Evolutionary conservation across 1,139 yeast genomes (phyloP), one percentile per base, ranked within the genome.

Genomic region (Taphrina pruni): DNA sequence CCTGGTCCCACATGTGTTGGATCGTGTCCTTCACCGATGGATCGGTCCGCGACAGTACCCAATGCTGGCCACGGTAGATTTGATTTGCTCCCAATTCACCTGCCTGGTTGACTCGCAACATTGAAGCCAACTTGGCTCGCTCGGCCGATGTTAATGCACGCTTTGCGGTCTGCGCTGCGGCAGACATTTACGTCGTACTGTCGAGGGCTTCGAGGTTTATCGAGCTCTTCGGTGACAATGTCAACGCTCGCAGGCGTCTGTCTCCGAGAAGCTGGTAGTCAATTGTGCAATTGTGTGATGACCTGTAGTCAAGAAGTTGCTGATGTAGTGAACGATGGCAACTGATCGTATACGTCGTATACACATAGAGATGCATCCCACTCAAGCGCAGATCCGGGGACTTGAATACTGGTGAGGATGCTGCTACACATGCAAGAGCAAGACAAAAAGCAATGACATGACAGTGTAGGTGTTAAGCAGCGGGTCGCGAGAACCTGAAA

Each of bases 1-100:
- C 99, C 78, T 94, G 98, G 57, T 92, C 97, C 98, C 99, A 93
- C 99, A 94, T 94, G 77, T 94, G 98, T 75, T 87, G 85, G 75
- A 94, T 82, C 12, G 92, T 82, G 8, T 83, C 83, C 17, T 88
- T 90, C 2, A 96, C 90, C 72, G 85, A 73, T 9, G 83, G 83
- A 64, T 73, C 83, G 72, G 87, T 88, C 71, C 83, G 83, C 14
- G 90, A 86, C 69, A 94, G 82, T 1, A 93, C 92, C 66, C 86
- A 81, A 75, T 88, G 90, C 78, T 94, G 99, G 14, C 98, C 99
- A 72, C 88, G 87, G 78, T 94, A 94, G 70, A 94, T 94, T 75
- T 88, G 88, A 78, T 95, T 88, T 1, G 99, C 99, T 1, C 98
- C 99, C n/a, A 94, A 84, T 77, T 94, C 99, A 51, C 99, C 99